Evolutionary conservation across 1,284 basidiomycete species (phyloP).

Genomic region (Moesziomyces antarcticus): DNA sequence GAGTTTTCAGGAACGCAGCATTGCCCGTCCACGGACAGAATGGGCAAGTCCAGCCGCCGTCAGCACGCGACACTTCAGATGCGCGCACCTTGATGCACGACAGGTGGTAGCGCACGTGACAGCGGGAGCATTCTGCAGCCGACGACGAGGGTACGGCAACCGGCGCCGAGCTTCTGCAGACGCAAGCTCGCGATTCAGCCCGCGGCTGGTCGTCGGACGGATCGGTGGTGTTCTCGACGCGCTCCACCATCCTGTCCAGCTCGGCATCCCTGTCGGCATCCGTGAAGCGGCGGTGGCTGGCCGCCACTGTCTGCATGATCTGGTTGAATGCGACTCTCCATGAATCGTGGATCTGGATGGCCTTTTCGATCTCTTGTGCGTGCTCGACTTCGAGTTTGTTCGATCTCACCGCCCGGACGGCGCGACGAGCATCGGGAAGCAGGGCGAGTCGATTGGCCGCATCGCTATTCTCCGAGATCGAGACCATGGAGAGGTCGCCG

Average conservation of each 20-base stretch:
- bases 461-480: conserved; percentile 35
- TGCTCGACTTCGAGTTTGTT: conserved; percentile 44
- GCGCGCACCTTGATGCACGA: conserved; percentile 51
- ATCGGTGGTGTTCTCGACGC: conserved; percentile 34
- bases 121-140: conserved; percentile 47
- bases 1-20: conserved; percentile 26
- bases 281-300: conserved; percentile 22
- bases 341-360: conserved; percentile 47
- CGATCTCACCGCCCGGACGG: conserved; percentile 34
- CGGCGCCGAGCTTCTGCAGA: conserved; percentile 48
- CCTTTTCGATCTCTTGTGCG: conserved; percentile 32
- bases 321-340: conserved; percentile 46
- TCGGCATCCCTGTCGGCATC: conserved; percentile 32
- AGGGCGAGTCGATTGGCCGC: conserved; percentile 33
- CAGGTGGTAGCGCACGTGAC: conserved; percentile 52
- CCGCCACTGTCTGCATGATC: conserved; percentile 28
- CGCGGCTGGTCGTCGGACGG: conserved; percentile 38
- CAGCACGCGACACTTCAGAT: conserved; percentile 32
- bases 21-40: conserved; percentile 51
- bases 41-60: conserved; percentile 50
- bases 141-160: conserved; percentile 26
- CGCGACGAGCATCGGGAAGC: conserved; percentile 51
- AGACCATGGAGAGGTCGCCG: conserved; percentile 43
- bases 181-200: conserved; percentile 44
- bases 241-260: conserved; percentile 44